These are phyloP conservation scores for Strigomonas culicis DNA, from an alignment of 208 protist genomes.

Conservation along the genomic window DNA sequence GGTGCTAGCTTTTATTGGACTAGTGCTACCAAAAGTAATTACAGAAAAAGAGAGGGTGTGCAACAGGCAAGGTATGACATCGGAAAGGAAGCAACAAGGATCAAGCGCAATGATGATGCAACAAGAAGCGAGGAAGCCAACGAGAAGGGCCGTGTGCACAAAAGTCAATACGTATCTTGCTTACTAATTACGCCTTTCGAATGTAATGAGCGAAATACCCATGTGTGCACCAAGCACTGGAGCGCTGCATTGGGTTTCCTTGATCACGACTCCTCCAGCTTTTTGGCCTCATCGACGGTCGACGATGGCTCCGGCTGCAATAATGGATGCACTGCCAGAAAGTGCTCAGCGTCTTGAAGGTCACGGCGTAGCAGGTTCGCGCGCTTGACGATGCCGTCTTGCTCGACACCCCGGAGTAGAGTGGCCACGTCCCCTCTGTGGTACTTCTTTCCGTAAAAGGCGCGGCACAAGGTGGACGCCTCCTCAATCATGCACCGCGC, in stretches of 20 bases:
- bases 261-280: no score
- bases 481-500: constrained; percentile 65
- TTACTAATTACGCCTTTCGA: not conserved
- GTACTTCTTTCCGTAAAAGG: constrained; percentile 82
- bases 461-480: constrained; percentile 58
- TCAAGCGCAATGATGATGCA: not conserved
- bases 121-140: constrained; percentile 2
- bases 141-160: not conserved
- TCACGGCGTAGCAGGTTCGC: constrained; percentile 61
- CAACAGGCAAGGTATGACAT: constrained; percentile 12
- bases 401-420: constrained; percentile 57
- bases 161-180: not conserved
- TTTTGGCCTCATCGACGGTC: no score
- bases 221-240: no score
- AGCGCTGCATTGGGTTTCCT: no score
- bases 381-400: constrained; percentile 68
- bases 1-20: not conserved
- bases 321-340: constrained; percentile 40
- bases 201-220: no score
- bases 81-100: not conserved
- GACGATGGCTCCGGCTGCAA: constrained; percentile 30
- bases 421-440: constrained; percentile 67
- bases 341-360: constrained; percentile 69
- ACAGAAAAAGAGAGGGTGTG: not conserved
- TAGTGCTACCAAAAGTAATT: not conserved